These are phyloP conservation scores for Exobasidium cylindrosporum DNA, from an alignment of 1,284 basidiomycete genomes.

Conservation along the genomic window DNA sequence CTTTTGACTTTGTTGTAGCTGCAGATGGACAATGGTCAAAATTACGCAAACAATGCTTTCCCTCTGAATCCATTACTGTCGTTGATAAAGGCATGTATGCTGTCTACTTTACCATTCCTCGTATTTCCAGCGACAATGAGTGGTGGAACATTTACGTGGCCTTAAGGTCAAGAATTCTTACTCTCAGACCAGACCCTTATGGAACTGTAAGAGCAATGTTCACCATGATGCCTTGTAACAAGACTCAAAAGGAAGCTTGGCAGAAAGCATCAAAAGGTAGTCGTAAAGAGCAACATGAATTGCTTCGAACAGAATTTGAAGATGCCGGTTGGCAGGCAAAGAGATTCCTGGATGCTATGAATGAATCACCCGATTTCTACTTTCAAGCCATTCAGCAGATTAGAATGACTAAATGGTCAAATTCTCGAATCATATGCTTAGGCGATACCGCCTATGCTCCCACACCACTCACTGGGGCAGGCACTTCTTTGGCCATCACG, in stretches of 20 bases:
- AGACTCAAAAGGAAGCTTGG: conserved; percentile 18
- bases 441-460: conserved; percentile 38
- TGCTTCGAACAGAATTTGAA: conserved; percentile 20
- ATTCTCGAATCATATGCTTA: conserved; percentile 26
- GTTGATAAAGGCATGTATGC: conserved; percentile 17
- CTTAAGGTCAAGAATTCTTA: conserved; percentile 12
- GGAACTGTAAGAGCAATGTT: conserved; percentile 20
- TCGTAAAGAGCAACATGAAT: conserved; percentile 19
- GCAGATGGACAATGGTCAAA: conserved; percentile 39
- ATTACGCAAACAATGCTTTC: conserved; percentile 26
- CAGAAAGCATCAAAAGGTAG: conserved; percentile 4
- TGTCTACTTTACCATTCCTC: conserved; percentile 25
- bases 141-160: conserved; percentile 24
- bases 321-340: conserved; percentile 23
- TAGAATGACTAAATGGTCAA: conserved; percentile 27
- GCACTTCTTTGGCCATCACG: conserved; percentile 28
- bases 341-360: conserved; percentile 23
- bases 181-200: conserved; percentile 29
- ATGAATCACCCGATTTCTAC: conserved; percentile 27
- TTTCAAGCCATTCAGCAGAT: conserved; percentile 31
- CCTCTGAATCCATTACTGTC: conserved; percentile 7
- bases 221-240: conserved; percentile 19
- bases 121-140: conserved; percentile 17
- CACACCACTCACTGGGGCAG: conserved; percentile 35
- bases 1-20: conserved; percentile 30